Percentiles rank a stretch among this genome's conserved stretches.
These are phyloP conservation scores for Boletus bicolor DNA, from an alignment of 768 basidiomycete genomes.

Conservation along the genomic window DNA sequence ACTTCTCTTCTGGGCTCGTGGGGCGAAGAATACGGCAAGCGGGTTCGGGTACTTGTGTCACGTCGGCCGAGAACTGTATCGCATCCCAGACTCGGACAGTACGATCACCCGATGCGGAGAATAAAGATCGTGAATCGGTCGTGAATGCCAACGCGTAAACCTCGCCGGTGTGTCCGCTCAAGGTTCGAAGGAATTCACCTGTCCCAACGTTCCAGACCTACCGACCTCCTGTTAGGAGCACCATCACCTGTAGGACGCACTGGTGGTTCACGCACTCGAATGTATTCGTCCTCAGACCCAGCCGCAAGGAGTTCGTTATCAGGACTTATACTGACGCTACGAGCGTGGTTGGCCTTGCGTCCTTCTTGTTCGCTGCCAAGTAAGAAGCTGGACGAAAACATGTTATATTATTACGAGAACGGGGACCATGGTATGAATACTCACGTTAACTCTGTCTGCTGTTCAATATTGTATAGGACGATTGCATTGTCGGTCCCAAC, in stretches of 20 bases:
- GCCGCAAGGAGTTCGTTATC: slow-evolving; percentile 31
- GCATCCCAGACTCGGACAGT: slow-evolving; percentile 37
- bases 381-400: slow-evolving; percentile 19
- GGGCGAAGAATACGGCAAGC: slow-evolving; percentile 21
- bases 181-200: slow-evolving; percentile 26
- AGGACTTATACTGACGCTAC: slow-evolving; percentile 32
- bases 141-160: slow-evolving; percentile 38
- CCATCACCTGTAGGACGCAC: neutral
- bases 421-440: neutral
- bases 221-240: slow-evolving; percentile 1
- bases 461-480: slow-evolving; percentile 26
- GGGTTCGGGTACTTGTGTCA: slow-evolving; percentile 18
- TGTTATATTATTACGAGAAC: neutral
- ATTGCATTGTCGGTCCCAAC: slow-evolving; percentile 33
- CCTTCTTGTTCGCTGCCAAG: slow-evolving; percentile 25
- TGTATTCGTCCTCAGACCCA: slow-evolving; percentile 34
- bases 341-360: slow-evolving; percentile 27
- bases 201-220: slow-evolving; percentile 29
- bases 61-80: slow-evolving; percentile 21
- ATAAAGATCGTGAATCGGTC: slow-evolving; percentile 31
- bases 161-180: slow-evolving; percentile 33
- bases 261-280: slow-evolving; percentile 26
- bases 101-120: slow-evolving; percentile 37
- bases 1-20: slow-evolving; percentile 11
- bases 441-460: slow-evolving; percentile 29